These are phyloP conservation scores for Debaryomyces robertsiae DNA, from an alignment of 1,139 yeast genomes.

Conservation along the genomic window DNA sequence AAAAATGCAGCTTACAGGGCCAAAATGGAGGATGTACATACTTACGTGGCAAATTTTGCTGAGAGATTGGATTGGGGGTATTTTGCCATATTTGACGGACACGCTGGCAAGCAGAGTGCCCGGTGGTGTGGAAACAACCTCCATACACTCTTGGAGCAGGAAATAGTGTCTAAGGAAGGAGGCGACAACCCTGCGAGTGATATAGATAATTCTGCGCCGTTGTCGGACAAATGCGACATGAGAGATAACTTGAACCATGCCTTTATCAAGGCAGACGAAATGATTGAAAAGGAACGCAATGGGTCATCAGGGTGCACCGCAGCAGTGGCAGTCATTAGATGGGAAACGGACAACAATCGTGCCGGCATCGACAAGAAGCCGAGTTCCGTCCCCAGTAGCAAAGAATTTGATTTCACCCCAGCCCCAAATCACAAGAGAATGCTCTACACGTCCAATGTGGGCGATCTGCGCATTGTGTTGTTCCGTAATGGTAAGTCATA, in stretches of 20 bases:
- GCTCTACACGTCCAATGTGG: conserved; percentile 93
- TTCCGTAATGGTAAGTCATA: conserved; percentile 73
- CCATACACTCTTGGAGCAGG: conserved; percentile 65
- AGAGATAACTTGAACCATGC: conserved; percentile 58
- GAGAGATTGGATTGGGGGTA: conserved; percentile 92
- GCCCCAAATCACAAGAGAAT: conserved; percentile 57
- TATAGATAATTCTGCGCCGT: conserved; percentile 18
- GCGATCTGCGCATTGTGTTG: conserved; percentile 85
- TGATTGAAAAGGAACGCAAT: conserved; percentile 58
- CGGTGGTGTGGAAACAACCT: conserved; percentile 93
- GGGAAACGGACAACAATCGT: conserved; percentile 60
- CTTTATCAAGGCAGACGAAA: conserved; percentile 73
- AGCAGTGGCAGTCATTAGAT: conserved; percentile 86
- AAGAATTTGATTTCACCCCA: conserved; percentile 48
- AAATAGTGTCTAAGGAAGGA: conserved; percentile 32
- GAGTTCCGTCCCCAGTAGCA: conserved; percentile 6
- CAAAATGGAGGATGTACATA: conserved; percentile 97
- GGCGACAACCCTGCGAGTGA: conserved; percentile 9
- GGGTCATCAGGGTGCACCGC: conserved; percentile 93
- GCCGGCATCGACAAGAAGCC: conserved; percentile 16
- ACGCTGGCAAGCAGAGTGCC: conserved; percentile 93
- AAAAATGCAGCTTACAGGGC: conserved; percentile 78
- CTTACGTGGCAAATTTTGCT: conserved; percentile 89
- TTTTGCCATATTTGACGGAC: conserved; percentile 96
- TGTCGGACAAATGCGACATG: conserved; percentile 29